Evolutionary conservation across 2,329 filamentous ascomycete species (phyloP), one percentile per base, ranked within the genome.

Genomic region (Epichloe typhina): DNA sequence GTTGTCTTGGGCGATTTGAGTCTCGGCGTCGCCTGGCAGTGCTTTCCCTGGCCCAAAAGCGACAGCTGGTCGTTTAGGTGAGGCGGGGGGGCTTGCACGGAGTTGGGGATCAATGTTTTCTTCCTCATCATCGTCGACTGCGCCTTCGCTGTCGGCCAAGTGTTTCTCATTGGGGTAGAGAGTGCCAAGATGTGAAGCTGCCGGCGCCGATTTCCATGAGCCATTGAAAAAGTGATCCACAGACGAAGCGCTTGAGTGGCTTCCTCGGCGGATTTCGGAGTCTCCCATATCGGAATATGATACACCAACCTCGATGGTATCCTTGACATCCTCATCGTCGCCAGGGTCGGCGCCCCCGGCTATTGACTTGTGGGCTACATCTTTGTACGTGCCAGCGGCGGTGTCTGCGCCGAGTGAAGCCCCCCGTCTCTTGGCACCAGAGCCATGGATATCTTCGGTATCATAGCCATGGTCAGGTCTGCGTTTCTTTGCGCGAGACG

Each of bases 231-330:
- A 53, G 50, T 59, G 57, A 33, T 56, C 55, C 37, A 62, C 55
- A 6, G 64, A 64, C 43, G 64, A 66, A 52, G 55, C 53, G 51
- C 62, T 61, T 46, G 62, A 62, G 46, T 54, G 56, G 46, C 56
- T 56, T 44, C 53, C 50, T 11, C 56, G 58, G 41, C 53, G 57
- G 19, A 57, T 49, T 33, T 66, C 65, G 23, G 62, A 62, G 41
- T 64, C 62, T 42, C 63, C 62, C 47, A 59, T 52, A 47, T 67
- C 65, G 31, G 64, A 63, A 41, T 61, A 62, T 35, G 61, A 64
- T 40, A 73, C 71, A 45, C 75, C 73, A 46, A 79, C 76, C 57
- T 79, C 72, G 53, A 80, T 80, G 13, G 75, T 79, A 58, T 80
- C 76, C 59, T 76, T 72, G 31, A 79, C 73, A 42, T 77, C 71